These are phyloP conservation scores for Calonectria montana DNA, from an alignment of 2,329 filamentous ascomycete genomes.

Conservation along the genomic window DNA sequence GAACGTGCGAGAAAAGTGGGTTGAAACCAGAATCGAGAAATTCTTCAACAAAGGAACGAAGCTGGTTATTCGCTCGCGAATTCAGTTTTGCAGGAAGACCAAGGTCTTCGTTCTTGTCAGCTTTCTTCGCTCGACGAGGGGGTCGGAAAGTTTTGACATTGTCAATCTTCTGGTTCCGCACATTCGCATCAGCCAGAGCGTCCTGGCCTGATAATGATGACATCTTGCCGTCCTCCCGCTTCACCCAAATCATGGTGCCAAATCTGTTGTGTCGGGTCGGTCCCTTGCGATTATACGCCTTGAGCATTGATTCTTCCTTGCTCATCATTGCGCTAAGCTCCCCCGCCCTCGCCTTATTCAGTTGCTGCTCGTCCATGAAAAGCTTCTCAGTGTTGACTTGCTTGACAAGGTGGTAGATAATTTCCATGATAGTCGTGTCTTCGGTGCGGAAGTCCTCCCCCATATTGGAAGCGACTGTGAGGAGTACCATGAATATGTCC, in stretches of 20 bases:
- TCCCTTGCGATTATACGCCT: constrained; percentile 79
- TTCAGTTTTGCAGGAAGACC: constrained; percentile 79
- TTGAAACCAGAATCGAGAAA: constrained; percentile 98
- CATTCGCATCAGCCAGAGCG: constrained; percentile 78
- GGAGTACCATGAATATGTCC: constrained; percentile 85
- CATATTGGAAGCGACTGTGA: constrained; percentile 92
- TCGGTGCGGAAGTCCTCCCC: constrained; percentile 92
- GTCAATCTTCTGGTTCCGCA: constrained; percentile 89
- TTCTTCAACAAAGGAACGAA: constrained; percentile 88
- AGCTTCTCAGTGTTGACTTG: constrained; percentile 86
- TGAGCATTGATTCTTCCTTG: constrained; percentile 86
- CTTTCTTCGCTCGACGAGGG: constrained; percentile 72
- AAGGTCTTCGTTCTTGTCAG: constrained; percentile 77
- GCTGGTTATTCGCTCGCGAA: constrained; percentile 76
- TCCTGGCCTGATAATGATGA: constrained; percentile 91
- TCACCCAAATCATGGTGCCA: constrained; percentile 97
- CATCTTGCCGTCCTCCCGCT: constrained; percentile 85
- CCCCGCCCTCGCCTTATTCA: constrained; percentile 74
- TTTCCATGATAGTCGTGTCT: constrained; percentile 90
- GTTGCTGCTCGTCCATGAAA: constrained; percentile 83
- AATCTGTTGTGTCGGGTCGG: constrained; percentile 93
- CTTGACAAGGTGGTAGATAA: constrained; percentile 92
- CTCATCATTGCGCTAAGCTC: constrained; percentile 81
- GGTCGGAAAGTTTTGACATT: constrained; percentile 90
- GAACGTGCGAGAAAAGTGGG: constrained; percentile 84